phyloP scores from a whole-genome alignment of 768 basidiomycete species.

The Psilocybe azurescens region DNA sequence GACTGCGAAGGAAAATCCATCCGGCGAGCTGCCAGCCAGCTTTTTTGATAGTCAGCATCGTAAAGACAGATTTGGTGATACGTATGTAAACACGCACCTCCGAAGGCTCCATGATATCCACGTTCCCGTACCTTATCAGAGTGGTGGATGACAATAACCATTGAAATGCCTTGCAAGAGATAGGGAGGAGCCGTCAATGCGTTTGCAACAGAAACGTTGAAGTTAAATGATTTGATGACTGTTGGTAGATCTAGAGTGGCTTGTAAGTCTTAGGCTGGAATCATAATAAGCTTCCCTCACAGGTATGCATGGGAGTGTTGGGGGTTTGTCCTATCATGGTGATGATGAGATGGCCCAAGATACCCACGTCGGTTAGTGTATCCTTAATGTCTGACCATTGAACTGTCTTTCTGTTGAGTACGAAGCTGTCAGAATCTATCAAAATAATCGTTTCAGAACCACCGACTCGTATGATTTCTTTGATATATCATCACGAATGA shows the following conservation, averaged over 20 bases:
- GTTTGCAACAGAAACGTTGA: slow-evolving; percentile 41
- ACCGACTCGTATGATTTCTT: slow-evolving; percentile 43
- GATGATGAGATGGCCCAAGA: slow-evolving; percentile 42
- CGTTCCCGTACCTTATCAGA: slow-evolving; percentile 39
- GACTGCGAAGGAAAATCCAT: slow-evolving; percentile 40
- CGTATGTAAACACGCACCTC: slow-evolving; percentile 25
- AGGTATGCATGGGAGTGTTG: slow-evolving; percentile 40
- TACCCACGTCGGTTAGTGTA: slow-evolving; percentile 38
- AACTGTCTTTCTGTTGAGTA: slow-evolving; percentile 32
- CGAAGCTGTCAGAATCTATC: not conserved
- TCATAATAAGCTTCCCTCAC: slow-evolving; percentile 23
- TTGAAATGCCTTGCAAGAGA: slow-evolving; percentile 38
- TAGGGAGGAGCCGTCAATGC: slow-evolving; percentile 44
- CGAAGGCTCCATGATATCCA: slow-evolving; percentile 41
- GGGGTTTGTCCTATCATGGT: slow-evolving; percentile 41
- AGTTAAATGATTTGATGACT: slow-evolving; percentile 43
- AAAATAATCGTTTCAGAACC: not conserved
- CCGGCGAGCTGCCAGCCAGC: slow-evolving; percentile 43
- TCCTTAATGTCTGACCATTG: slow-evolving; percentile 41
- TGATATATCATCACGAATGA: slow-evolving; percentile 42
- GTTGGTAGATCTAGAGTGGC: slow-evolving; percentile 38
- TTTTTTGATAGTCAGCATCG: slow-evolving; percentile 4
- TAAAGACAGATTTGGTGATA: not conserved
- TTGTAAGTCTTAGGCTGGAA: not conserved
- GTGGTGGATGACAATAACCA: slow-evolving; percentile 36